phyloP scores from a whole-genome alignment of 2,329 filamentous ascomycete genomes.

The Aspergillus quadricinctus region DNA sequence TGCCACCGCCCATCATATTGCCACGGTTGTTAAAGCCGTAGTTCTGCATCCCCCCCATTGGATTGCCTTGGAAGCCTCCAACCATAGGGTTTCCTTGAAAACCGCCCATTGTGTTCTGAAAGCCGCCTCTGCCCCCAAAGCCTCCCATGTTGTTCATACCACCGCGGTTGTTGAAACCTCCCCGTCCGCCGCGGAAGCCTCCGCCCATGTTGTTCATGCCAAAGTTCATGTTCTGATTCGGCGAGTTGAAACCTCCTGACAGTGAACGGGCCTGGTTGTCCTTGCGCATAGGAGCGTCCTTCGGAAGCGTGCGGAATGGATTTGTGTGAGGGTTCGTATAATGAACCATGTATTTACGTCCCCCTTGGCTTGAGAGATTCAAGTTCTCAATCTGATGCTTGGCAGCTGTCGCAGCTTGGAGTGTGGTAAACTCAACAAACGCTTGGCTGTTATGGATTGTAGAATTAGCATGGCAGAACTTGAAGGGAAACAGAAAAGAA shows the following conservation, averaged over 20 bases:
- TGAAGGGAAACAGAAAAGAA: background rate
- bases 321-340: slow-evolving; percentile 76
- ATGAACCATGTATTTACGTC: slow-evolving; percentile 64
- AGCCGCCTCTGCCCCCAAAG: slow-evolving; percentile 47
- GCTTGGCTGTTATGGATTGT: slow-evolving; percentile 52
- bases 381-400: slow-evolving; percentile 76
- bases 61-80: slow-evolving; percentile 38
- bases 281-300: slow-evolving; percentile 75
- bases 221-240: slow-evolving; percentile 39
- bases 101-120: slow-evolving; percentile 42
- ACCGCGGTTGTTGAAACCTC: slow-evolving; percentile 35
- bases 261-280: slow-evolving; percentile 51
- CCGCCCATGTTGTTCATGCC: slow-evolving; percentile 43
- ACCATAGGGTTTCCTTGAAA: slow-evolving; percentile 46
- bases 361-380: slow-evolving; percentile 51
- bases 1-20: slow-evolving; percentile 50
- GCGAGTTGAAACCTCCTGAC: slow-evolving; percentile 45
- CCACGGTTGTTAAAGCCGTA: slow-evolving; percentile 51
- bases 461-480: slow-evolving; percentile 1
- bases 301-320: slow-evolving; percentile 85
- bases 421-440: slow-evolving; percentile 78
- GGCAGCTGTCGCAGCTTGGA: slow-evolving; percentile 77
- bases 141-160: slow-evolving; percentile 45
- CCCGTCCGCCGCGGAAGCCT: slow-evolving; percentile 51
- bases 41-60: slow-evolving; percentile 50